phyloP scores from a whole-genome alignment of 2,329 filamentous ascomycete species.

The Epichloe brachyelytri region DNA sequence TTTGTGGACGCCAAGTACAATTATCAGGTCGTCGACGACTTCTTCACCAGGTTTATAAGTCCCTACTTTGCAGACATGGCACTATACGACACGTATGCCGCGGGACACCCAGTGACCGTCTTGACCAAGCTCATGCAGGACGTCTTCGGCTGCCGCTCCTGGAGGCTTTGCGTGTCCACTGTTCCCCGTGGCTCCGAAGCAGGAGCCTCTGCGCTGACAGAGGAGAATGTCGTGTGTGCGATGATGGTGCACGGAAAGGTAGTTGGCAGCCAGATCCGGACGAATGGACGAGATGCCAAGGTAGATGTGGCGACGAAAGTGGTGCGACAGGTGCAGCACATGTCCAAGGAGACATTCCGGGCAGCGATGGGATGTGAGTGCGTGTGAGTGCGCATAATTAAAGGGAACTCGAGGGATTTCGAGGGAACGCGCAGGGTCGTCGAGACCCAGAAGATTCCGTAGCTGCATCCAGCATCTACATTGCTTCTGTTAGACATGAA shows the following conservation, averaged over 20 bases:
- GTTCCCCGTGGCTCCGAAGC: constrained; percentile 28
- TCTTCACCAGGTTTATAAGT: constrained; percentile 63
- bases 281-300: constrained; percentile 62
- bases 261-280: constrained; percentile 46
- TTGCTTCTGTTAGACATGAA: no score
- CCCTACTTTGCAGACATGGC: constrained; percentile 77
- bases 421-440: no score
- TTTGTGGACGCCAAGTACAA: constrained; percentile 83
- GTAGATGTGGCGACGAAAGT: constrained; percentile 49
- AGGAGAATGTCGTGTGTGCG: constrained; percentile 51
- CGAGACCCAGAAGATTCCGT: no score
- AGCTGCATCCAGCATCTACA: no score
- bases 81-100: constrained; percentile 77
- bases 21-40: constrained; percentile 57
- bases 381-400: no score
- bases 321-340: constrained; percentile 30
- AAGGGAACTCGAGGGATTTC: no score
- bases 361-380: constrained; percentile 53
- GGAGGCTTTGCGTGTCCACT: constrained; percentile 39
- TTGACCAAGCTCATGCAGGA: constrained; percentile 51
- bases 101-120: constrained; percentile 70
- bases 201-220: constrained; percentile 23
- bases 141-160: constrained; percentile 50
- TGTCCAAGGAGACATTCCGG: constrained; percentile 45
- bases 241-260: constrained; percentile 64